Conservation (phyloP, 345 rosid genomes). For the Trapa bicornis region DNA sequence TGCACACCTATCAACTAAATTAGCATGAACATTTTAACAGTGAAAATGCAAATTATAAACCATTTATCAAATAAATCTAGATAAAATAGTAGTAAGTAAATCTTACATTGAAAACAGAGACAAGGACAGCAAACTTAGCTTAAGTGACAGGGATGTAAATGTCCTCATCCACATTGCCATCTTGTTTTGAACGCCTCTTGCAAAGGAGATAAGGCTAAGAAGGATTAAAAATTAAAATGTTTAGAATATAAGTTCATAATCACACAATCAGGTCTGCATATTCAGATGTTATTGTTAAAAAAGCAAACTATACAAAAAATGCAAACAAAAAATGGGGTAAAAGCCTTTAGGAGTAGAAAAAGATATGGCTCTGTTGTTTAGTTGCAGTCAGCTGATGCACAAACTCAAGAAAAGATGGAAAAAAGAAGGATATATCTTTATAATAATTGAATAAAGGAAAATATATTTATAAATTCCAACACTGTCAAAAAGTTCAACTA, state of each 20-base stretch:
- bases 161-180: slow-evolving; percentile 61
- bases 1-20: neutral
- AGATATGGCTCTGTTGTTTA: no score
- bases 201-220: slow-evolving; percentile 8
- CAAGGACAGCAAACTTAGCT: slow-evolving; percentile 68
- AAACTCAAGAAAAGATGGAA: neutral
- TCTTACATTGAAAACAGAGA: slow-evolving; percentile 61
- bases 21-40: neutral
- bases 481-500: neutral
- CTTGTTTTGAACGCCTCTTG: slow-evolving; percentile 74
- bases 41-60: neutral
- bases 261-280: neutral
- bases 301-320: no score
- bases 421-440: neutral
- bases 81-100: neutral
- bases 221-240: slow-evolving; percentile 1
- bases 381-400: no score
- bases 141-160: slow-evolving; percentile 70
- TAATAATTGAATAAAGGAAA: neutral
- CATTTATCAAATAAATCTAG: neutral
- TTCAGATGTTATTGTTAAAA: neutral
- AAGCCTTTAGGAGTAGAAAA: no score
- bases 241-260: slow-evolving; percentile 7
- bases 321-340: no score
- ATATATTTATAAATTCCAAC: neutral